These are phyloP conservation scores for Xylariaceae sp. DNA, from an alignment of 2,329 filamentous ascomycete species.

Conservation along the genomic window DNA sequence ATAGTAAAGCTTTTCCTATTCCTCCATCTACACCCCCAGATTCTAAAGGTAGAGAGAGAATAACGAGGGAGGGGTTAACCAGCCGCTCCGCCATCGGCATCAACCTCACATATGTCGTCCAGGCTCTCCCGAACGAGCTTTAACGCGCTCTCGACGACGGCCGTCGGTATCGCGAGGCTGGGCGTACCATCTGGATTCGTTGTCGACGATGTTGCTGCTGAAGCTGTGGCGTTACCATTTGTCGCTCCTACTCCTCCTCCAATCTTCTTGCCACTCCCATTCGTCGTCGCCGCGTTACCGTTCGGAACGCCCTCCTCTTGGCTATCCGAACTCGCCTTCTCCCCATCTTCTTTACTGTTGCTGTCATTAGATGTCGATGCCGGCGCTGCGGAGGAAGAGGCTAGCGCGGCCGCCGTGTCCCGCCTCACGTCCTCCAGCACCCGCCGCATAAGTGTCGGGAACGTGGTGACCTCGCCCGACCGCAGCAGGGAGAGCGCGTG, in stretches of 20 bases:
- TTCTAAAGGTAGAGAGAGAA: no score
- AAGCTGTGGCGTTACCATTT: no score
- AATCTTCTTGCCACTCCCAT: constrained; percentile 26
- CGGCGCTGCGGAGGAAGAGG: constrained; percentile 15
- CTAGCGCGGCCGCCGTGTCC: constrained; percentile 37
- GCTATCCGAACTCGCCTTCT: no score
- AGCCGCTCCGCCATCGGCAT: constrained; percentile 23
- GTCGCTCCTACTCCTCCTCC: constrained; percentile 19
- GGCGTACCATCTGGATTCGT: no score
- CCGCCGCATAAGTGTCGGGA: constrained; percentile 54
- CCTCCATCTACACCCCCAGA: no score
- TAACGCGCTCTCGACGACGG: constrained; percentile 58
- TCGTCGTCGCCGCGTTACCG: constrained; percentile 10
- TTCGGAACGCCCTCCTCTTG: constrained; percentile 13
- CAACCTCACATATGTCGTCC: constrained; percentile 43
- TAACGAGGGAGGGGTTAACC: no score
- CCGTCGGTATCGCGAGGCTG: constrained; percentile 51
- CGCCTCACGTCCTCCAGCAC: constrained; percentile 58
- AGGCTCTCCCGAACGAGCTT: constrained; percentile 54
- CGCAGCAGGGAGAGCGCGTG: constrained; percentile 58
- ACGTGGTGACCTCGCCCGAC: constrained; percentile 53
- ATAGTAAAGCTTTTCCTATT: no score
- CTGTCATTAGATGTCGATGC: constrained; percentile 16
- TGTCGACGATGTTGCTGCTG: no score
- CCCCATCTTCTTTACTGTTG: constrained; percentile 8